Base-by-base conservation (phyloP, 108 stramenopile species). In the Pseudonitzschia pungens region DNA sequence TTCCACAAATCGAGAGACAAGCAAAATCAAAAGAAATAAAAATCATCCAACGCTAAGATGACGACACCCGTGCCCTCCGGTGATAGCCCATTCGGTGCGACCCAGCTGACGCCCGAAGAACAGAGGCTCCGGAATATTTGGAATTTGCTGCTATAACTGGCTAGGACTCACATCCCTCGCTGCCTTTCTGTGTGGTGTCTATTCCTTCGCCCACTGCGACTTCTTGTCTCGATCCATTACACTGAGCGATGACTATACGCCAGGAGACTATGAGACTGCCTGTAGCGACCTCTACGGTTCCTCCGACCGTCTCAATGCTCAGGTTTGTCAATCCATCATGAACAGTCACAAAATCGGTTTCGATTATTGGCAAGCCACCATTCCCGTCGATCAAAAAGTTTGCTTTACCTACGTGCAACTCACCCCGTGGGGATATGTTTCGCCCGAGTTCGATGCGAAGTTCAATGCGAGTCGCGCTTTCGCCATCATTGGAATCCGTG, bases 391-490 rank as follows among this genome's bases (percentile, higher is more conserved):
- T 65, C 0, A 1, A 43, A 24, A 41, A 65, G 33, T 65, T 0
- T 65, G 64, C 36, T 65, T 65, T 36, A 10, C 64, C 26, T 65
- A 65, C 33, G 41, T 36, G 7, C 64, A 65, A 41, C 36, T 43
- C 22, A 41, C 64, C 11, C 64, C 64, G 1, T 42, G 64, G 33
- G 64, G 64, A 42, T 42, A 14, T 40, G 64, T 41, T 12, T 11
- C 33, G 24, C 64, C 64, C 18, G 41, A 21, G 12, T 65, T 65
- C 41, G 64, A 65, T 20, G 6, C 64, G 31, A 41, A 15, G 10
- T 65, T 65, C 36, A 41, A 41, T 22, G 11, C 64, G 36, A 26
- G 31, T 26, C 8, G 36, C 5, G 15, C 33, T 2, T 43, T 65
- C 21, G 6, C 40, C 33, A 65, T 65, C 5, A 65, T 43, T 21